phyloP scores from a whole-genome alignment of 1,139 yeast genomes.

The Kodamaea sp. region DNA sequence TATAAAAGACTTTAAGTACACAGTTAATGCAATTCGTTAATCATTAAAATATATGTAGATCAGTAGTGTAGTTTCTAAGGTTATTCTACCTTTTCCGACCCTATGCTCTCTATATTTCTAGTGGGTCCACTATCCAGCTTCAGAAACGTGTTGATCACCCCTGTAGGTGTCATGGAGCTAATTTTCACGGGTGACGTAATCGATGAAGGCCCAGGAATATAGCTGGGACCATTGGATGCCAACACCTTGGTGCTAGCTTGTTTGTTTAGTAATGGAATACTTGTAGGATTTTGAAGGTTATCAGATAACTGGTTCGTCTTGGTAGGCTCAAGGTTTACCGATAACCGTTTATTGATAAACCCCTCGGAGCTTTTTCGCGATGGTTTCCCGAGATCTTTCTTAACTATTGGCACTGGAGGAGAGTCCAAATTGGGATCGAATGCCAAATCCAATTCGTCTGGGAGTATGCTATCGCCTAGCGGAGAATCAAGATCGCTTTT shows the following conservation, averaged over 20 bases:
- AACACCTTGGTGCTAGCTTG: conserved; percentile 31
- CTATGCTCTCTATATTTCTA: conserved; percentile 27
- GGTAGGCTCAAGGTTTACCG: conserved; percentile 14
- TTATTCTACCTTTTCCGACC: conserved; percentile 31
- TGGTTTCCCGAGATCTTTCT: neutral
- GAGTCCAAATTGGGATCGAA: conserved; percentile 34
- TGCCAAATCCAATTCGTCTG: conserved; percentile 31
- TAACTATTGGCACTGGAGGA: conserved; percentile 24
- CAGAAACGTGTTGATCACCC: conserved; percentile 18
- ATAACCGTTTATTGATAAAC: conserved; percentile 17
- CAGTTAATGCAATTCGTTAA: no score
- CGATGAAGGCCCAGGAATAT: neutral
- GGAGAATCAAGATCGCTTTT: conserved; percentile 33
- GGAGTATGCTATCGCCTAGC: conserved; percentile 18
- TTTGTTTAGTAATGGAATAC: conserved; percentile 34
- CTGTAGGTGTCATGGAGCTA: conserved; percentile 16
- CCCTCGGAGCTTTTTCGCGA: neutral
- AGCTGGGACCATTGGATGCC: conserved; percentile 8
- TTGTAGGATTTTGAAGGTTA: conserved; percentile 1
- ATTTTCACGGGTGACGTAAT: no score
- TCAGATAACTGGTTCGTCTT: conserved; percentile 8
- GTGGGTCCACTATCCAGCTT: conserved; percentile 14
- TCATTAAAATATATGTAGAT: no score
- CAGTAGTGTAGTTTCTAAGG: no score
- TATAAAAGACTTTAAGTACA: no score